Evolutionary conservation across 2,329 filamentous ascomycete genomes (phyloP), one percentile per base, ranked within the genome.

Genomic region (Cytospora chrysosperma): DNA sequence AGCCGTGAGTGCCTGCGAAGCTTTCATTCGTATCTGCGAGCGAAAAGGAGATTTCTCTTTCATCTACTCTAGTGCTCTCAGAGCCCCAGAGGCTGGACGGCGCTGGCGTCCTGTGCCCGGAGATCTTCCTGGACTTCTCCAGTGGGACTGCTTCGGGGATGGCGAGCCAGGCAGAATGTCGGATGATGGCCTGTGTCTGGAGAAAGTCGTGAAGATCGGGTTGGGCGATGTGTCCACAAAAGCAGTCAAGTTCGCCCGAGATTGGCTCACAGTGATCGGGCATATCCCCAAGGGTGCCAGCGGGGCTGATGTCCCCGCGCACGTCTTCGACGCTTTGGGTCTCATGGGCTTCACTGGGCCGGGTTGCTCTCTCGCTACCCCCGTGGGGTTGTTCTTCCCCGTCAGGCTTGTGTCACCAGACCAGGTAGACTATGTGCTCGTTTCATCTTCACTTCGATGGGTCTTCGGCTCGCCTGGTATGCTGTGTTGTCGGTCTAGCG

Each of bases 1-100:
- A 26, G 30, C 50, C 40, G 58, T 47, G 13, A n/a, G 21, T 28
- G 50, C 58, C 13, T 61, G 58, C 26, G 58, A 61, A 17, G 58
- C 58, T 24, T 54, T 61, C n/a, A 61, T 61, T 34, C 24, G 9
- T 13, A 28, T 61, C 50, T 61, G 58, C 28, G 50, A 55, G 58
- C 26, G 58, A 21, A 61, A 61, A 34, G 58, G 47, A 9, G 60
- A 61, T 32, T 60, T 47, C 43, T 47, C 43, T 13, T 47, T 47
- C 9, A 47, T 47, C n/a, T 47, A 47, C n/a, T 47, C 43, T 21
- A n/a, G 2, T 10, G 43, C 43, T 24, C 43, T n/a, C n/a, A 47
- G 43, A 47, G 10, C n/a, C n/a, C 9, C n/a, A 4, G 43, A 47
- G 43, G n/a, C 43, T n/a, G 43, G 43, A 4, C n/a, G 43, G n/a